phyloP scores from a whole-genome alignment of 208 protist genomes.

The Leishmania amazonensis region DNA sequence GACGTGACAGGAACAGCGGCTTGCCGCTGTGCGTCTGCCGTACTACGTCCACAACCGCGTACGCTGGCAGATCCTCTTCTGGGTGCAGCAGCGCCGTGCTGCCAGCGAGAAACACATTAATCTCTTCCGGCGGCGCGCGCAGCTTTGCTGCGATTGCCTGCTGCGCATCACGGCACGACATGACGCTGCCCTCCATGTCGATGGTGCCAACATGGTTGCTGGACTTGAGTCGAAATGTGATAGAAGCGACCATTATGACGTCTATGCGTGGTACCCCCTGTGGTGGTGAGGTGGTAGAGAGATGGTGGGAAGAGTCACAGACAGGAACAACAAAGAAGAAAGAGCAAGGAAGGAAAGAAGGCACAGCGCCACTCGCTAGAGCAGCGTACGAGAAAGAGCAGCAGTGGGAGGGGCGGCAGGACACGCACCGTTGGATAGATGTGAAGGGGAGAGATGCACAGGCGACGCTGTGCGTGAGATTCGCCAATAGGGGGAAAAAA shows the following conservation, averaged over 20 bases:
- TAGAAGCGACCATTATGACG: slow-evolving; percentile 56
- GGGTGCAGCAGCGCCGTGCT: slow-evolving; percentile 76
- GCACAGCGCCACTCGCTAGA: background rate
- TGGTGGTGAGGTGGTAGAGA: background rate
- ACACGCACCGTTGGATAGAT: background rate
- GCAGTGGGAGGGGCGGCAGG: background rate
- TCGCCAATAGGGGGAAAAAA: background rate
- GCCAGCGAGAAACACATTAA: slow-evolving; percentile 75
- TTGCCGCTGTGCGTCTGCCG: slow-evolving; percentile 49
- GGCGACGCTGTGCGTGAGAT: background rate
- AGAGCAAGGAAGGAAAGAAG: background rate
- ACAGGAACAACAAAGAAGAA: background rate
- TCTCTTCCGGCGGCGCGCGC: slow-evolving; percentile 65
- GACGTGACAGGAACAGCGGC: slow-evolving; percentile 18
- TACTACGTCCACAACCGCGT: slow-evolving; percentile 82
- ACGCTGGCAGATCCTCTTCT: slow-evolving; percentile 74
- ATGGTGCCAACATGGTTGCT: slow-evolving; percentile 84
- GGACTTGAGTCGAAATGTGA: slow-evolving; percentile 80
- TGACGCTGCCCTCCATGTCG: slow-evolving; percentile 67
- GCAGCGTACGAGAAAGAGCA: background rate
- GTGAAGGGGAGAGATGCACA: background rate
- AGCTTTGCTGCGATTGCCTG: slow-evolving; percentile 77
- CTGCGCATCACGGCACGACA: slow-evolving; percentile 67
- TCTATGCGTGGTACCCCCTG: background rate
- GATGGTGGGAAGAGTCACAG: background rate